phyloP scores from a whole-genome alignment of 257 asterid genomes.

The Pogostemon cablin region DNA sequence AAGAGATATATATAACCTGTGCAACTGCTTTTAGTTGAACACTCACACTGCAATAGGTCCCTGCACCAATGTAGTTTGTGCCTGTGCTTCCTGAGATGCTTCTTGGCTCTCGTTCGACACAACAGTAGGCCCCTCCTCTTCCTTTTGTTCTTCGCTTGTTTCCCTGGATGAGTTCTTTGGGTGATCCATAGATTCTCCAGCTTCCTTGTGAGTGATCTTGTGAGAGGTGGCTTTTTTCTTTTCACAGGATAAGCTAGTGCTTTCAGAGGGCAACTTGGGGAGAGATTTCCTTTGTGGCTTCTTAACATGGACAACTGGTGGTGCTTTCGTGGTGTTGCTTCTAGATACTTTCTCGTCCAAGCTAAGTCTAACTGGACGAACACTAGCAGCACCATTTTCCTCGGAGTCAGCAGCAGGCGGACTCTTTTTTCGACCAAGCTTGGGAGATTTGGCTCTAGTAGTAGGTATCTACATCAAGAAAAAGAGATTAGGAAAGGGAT shows the following conservation, averaged over 20 bases:
- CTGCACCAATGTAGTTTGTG: constrained; percentile 32
- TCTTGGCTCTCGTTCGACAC: constrained; percentile 35
- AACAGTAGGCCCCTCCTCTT: constrained; percentile 25
- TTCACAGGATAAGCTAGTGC: constrained; percentile 52
- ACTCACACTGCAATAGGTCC: constrained; percentile 44
- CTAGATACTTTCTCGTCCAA: constrained; percentile 66
- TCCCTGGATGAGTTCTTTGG: constrained; percentile 26
- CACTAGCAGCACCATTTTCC: constrained; percentile 49
- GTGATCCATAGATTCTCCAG: constrained; percentile 37
- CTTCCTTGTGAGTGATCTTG: constrained; percentile 47
- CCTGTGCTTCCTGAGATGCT: constrained; percentile 40
- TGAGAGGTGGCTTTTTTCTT: constrained; percentile 47
- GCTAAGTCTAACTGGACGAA: constrained; percentile 64
- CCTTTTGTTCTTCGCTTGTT: constrained; percentile 32
- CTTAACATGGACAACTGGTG: constrained; percentile 51
- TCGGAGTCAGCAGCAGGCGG: constrained; percentile 51
- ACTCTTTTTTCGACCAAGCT: constrained; percentile 81
- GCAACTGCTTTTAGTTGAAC: constrained; percentile 23
- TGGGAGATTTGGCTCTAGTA: constrained; percentile 85
- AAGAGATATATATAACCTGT: constrained; percentile 31
- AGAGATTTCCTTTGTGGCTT: constrained; percentile 75
- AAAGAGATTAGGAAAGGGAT: constrained; percentile 10
- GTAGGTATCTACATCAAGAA: constrained; percentile 64
- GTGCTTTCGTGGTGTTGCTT: constrained; percentile 48
- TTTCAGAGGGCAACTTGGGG: constrained; percentile 84